Evolutionary conservation across 257 asterid genomes (phyloP).

Genomic region (Ehretia macrophylla): DNA sequence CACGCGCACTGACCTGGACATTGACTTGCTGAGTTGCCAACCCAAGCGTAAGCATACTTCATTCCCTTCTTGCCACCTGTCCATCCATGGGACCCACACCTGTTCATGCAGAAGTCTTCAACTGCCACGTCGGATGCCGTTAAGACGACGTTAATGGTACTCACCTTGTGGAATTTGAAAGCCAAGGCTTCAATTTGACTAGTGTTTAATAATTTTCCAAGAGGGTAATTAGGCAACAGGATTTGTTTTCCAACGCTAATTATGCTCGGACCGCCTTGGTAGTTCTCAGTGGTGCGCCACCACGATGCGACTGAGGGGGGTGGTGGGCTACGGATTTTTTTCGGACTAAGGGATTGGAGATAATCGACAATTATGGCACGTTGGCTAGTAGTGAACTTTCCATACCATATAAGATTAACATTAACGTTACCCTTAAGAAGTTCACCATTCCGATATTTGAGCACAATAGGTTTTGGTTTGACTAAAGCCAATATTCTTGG

Average conservation of each 20-base stretch:
- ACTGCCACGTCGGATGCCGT: conserved; percentile 38
- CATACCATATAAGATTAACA: conserved; percentile 35
- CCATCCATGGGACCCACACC: conserved; percentile 49
- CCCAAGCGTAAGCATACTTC: conserved; percentile 41
- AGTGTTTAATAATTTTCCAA: conserved; percentile 30
- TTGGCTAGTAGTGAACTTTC: conserved; percentile 22
- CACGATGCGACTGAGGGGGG: conserved; percentile 26
- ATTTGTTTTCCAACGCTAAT: conserved; percentile 22
- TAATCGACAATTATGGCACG: conserved; percentile 21
- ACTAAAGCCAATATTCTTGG: conserved; percentile 34
- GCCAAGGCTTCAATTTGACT: conserved; percentile 27
- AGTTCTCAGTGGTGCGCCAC: conserved; percentile 43
- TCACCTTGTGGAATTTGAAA: conserved; percentile 8
- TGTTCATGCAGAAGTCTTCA: conserved; percentile 41
- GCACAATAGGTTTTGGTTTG: conserved; percentile 22
- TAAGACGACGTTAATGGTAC: conserved; percentile 31
- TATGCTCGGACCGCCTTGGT: conserved; percentile 22
- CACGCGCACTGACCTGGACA: conserved; percentile 55
- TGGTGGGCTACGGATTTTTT: background rate
- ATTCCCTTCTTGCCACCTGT: conserved; percentile 14
- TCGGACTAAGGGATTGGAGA: conserved; percentile 18
- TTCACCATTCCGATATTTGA: conserved; percentile 30
- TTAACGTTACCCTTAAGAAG: conserved; percentile 36
- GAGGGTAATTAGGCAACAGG: conserved; percentile 16
- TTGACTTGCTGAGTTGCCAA: conserved; percentile 39